phyloP scores from a whole-genome alignment of 2,329 filamentous ascomycete species.

The Blastomyces parvus region DNA sequence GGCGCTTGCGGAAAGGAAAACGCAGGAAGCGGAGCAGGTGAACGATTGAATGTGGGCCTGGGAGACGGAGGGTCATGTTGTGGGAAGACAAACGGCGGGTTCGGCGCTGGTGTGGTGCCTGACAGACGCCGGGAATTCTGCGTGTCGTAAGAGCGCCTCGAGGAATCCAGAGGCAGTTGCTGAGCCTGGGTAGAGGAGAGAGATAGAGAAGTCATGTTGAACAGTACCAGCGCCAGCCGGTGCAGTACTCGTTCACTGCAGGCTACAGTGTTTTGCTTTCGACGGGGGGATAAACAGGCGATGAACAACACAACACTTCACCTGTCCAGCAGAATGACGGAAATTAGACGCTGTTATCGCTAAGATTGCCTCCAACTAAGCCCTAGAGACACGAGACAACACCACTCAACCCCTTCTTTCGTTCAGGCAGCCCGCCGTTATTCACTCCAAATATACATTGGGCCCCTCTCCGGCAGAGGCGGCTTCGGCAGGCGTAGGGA shows the following conservation, averaged over 20 bases:
- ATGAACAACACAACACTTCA: not conserved
- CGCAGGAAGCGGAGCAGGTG: constrained; percentile 27
- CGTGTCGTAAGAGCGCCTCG: constrained; percentile 18
- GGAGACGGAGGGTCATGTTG: constrained; percentile 24
- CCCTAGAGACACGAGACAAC: not conserved
- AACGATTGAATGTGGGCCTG: constrained; percentile 51
- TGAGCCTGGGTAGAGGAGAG: constrained; percentile 28
- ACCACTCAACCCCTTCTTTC: not conserved
- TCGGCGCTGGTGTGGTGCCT: not conserved
- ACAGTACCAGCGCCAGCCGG: not conserved
- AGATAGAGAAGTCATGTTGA: constrained; percentile 14
- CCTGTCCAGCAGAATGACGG: constrained; percentile 3
- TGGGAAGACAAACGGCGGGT: constrained; percentile 12
- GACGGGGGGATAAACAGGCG: not conserved
- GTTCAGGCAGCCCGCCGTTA: constrained; percentile 1
- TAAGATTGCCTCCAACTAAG: not conserved
- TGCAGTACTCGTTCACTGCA: constrained; percentile 12
- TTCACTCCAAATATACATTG: constrained; percentile 2
- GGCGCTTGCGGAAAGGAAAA: constrained; percentile 31
- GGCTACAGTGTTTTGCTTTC: not conserved
- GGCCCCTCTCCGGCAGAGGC: constrained; percentile 8
- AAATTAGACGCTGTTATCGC: not conserved
- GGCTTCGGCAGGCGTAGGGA: constrained; percentile 9
- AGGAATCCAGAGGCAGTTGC: constrained; percentile 19
- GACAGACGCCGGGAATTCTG: constrained; percentile 18